Percentiles rank a stretch among this genome's conserved stretches.
phyloP scores from a whole-genome alignment of 2,329 filamentous ascomycete species.

The Piedraia hortae region DNA sequence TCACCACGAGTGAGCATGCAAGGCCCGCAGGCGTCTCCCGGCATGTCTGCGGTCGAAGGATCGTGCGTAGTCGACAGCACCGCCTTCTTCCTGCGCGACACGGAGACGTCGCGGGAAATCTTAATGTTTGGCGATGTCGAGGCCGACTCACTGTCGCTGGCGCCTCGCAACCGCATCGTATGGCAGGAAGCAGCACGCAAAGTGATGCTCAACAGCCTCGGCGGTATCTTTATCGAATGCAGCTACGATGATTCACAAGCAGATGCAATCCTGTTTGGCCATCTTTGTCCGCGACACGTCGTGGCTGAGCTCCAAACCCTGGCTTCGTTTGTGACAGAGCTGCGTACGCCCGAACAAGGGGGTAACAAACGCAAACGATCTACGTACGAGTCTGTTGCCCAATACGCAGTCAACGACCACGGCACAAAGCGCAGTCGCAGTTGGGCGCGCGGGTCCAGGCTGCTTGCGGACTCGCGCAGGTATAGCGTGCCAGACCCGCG shows the following conservation, averaged over 20 bases:
- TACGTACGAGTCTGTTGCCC: constrained; percentile 2
- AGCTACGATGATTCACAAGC: constrained; percentile 63
- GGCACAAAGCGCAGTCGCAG: constrained; percentile 14
- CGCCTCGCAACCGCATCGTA: constrained; percentile 51
- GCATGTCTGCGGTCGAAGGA: constrained; percentile 5
- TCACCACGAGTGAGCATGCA: constrained; percentile 8
- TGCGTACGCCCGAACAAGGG: constrained; percentile 15
- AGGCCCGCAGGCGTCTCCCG: constrained; percentile 7
- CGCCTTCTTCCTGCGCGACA: constrained; percentile 59
- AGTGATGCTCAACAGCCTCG: constrained; percentile 41
- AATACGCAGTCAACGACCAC: constrained; percentile 6
- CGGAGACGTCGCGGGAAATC: constrained; percentile 39
- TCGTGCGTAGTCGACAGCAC: constrained; percentile 59
- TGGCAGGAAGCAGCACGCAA: constrained; percentile 80
- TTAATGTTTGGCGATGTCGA: constrained; percentile 92
- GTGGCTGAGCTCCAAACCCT: constrained; percentile 50
- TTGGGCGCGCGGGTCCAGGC: constrained; percentile 4
- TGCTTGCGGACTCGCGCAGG: constrained; percentile 4
- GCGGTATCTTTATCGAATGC: constrained; percentile 82
- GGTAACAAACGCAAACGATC: constrained; percentile 37
- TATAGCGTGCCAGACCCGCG: constrained; percentile 7
- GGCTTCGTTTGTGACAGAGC: constrained; percentile 38
- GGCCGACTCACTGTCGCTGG: constrained; percentile 59
- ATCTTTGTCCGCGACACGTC: constrained; percentile 60
- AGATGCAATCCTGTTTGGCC: constrained; percentile 59